Evolutionary conservation across 2,329 filamentous ascomycete species (phyloP).

Genomic region (Arthrobotrys conoides): DNA sequence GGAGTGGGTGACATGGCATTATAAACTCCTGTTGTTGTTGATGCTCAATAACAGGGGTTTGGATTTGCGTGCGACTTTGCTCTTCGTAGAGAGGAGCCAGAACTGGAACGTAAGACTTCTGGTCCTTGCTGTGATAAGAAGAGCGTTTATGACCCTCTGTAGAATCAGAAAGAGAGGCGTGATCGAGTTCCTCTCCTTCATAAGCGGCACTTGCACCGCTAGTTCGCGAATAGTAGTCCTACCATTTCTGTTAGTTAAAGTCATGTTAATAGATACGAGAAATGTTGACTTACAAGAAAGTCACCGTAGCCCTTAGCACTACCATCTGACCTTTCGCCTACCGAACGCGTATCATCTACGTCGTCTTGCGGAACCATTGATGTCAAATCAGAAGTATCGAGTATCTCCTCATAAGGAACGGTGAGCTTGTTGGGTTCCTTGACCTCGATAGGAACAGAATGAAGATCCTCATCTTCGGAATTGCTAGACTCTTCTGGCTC

Average conservation of each 20-base stretch:
- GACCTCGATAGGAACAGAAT: background rate
- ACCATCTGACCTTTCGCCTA: conserved; percentile 12
- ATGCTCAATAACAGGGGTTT: too few species aligned
- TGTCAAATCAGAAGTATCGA: background rate
- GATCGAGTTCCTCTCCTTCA: background rate
- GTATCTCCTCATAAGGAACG: background rate
- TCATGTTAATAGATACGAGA: background rate
- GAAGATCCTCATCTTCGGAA: background rate
- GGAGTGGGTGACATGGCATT: background rate
- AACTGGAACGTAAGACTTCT: background rate
- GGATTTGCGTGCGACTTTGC: background rate
- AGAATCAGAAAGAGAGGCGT: background rate
- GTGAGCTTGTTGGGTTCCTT: conserved; percentile 3
- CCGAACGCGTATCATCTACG: background rate
- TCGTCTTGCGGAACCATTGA: background rate
- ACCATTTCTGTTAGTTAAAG: background rate
- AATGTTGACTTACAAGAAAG: conserved; percentile 8
- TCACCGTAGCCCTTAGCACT: conserved; percentile 17
- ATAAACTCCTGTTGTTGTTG: background rate
- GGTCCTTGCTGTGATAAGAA: background rate
- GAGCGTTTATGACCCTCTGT: background rate
- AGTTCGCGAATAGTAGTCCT: conserved; percentile 22
- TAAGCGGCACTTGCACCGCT: background rate
- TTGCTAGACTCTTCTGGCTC: background rate
- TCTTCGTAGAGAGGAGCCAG: background rate